A percentile compares a stretch with the other conserved stretches of the same genome.
These are phyloP conservation scores for Tetrapisispora arboricola DNA, from an alignment of 805 yeast species.

Conservation along the genomic window DNA sequence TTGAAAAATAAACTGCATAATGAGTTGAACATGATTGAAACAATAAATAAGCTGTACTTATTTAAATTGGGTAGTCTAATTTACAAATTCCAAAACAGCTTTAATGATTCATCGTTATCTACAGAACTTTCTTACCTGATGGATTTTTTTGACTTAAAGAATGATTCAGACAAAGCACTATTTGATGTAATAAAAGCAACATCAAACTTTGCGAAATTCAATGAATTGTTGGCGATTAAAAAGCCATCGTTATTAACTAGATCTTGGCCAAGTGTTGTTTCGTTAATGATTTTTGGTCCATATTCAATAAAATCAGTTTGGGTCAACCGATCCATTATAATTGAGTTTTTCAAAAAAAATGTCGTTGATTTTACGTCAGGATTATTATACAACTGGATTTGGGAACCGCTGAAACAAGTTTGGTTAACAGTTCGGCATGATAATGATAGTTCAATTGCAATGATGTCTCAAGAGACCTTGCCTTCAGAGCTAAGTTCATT, in stretches of 20 bases:
- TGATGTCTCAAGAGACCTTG: slow-evolving; percentile 70
- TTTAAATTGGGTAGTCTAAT: slow-evolving; percentile 15
- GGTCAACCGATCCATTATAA: slow-evolving; percentile 43
- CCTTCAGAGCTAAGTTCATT: slow-evolving; percentile 69
- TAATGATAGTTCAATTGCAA: slow-evolving; percentile 57
- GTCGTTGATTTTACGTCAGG: slow-evolving; percentile 55
- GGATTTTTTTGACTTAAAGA: neutral
- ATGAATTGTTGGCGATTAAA: slow-evolving; percentile 1
- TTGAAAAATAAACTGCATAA: slow-evolving; percentile 14
- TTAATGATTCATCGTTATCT: neutral
- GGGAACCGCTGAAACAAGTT: slow-evolving; percentile 63
- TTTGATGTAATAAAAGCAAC: slow-evolving; percentile 6
- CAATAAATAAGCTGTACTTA: slow-evolving; percentile 8
- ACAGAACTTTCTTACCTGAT: neutral
- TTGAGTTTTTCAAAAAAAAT: slow-evolving; percentile 47
- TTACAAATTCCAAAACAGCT: slow-evolving; percentile 6
- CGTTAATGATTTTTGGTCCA: slow-evolving; percentile 45
- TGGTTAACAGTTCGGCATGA: slow-evolving; percentile 79
- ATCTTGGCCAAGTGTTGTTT: slow-evolving; percentile 55
- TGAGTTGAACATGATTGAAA: slow-evolving; percentile 3
- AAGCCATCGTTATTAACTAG: slow-evolving; percentile 38
- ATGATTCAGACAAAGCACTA: slow-evolving; percentile 3
- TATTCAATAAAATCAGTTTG: slow-evolving; percentile 34
- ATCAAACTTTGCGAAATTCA: slow-evolving; percentile 3
- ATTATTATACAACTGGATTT: slow-evolving; percentile 73